Evolutionary conservation across 2,329 filamentous ascomycete species (phyloP).

Genomic region (Cadophora gregata): DNA sequence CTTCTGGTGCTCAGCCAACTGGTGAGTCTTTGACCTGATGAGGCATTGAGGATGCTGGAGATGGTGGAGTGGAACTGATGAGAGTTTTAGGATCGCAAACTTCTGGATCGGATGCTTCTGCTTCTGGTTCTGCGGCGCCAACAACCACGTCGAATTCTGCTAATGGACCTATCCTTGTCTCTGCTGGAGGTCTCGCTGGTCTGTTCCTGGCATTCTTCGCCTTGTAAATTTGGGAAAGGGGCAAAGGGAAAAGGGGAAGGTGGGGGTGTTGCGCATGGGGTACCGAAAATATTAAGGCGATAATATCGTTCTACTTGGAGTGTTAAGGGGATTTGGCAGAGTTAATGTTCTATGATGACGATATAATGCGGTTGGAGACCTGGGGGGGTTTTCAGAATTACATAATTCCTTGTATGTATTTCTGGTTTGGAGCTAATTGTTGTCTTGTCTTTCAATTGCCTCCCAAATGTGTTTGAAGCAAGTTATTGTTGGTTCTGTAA

Average conservation of each 20-base stretch:
- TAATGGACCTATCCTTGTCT: not conserved
- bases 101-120: not conserved
- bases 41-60: not conserved
- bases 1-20: not conserved
- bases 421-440: not conserved
- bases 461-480: not conserved
- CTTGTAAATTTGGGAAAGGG: not conserved
- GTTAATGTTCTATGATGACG: not conserved
- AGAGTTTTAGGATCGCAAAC: not conserved
- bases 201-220: constrained; percentile 15
- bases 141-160: not conserved
- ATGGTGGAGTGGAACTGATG: not conserved
- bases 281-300: not conserved
- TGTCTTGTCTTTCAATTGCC: not conserved
- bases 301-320: not conserved
- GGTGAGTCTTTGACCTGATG: not conserved
- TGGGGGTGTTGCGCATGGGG: not conserved
- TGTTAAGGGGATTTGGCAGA: not conserved
- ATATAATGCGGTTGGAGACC: not conserved
- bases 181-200: constrained; percentile 14
- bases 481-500: no score
- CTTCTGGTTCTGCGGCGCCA: not conserved
- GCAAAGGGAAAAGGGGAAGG: not conserved
- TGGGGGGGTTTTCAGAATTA: not conserved
- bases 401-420: not conserved